Conservation (phyloP, 1,139 yeast species). For the Lodderomyces oxycetoniae region DNA sequence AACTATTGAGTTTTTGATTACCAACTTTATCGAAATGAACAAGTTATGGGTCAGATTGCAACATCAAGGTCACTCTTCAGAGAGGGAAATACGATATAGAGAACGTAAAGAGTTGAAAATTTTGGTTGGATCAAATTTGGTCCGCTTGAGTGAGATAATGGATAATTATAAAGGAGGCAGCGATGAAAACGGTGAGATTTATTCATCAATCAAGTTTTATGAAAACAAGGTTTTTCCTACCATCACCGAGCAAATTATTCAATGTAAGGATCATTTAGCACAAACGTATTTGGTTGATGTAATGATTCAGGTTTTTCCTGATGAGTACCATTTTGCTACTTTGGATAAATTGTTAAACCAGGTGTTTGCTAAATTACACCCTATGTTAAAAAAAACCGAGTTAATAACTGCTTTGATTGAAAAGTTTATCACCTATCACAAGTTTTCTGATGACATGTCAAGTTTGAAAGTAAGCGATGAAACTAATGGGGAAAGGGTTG, state of each 20-base stretch:
- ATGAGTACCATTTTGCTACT: conserved; percentile 79
- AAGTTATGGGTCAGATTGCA: conserved; percentile 95
- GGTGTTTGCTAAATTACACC: conserved; percentile 60
- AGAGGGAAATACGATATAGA: conserved; percentile 63
- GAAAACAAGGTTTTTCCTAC: conserved; percentile 66
- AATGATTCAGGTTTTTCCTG: conserved; percentile 89
- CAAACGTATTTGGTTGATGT: conserved; percentile 90
- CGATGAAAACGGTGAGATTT: conserved; percentile 37
- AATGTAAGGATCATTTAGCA: conserved; percentile 87
- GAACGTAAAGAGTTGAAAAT: conserved; percentile 90
- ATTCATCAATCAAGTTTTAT: conserved; percentile 46
- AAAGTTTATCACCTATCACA: conserved; percentile 59
- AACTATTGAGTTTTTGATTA: conserved; percentile 67
- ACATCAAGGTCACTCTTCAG: conserved; percentile 91
- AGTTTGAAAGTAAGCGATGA: conserved; percentile 4
- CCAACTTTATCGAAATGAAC: conserved; percentile 95
- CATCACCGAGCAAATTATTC: conserved; percentile 83
- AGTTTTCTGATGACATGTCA: conserved; percentile 23
- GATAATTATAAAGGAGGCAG: conserved; percentile 49
- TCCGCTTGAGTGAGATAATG: conserved; percentile 80
- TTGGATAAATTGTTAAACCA: conserved; percentile 62
- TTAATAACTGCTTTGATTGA: conserved; percentile 68
- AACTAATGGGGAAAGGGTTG: neutral
- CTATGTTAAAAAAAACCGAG: conserved; percentile 62
- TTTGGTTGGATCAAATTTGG: conserved; percentile 88